Evolutionary conservation across 495 filamentous ascomycete genomes (phyloP).

Genomic region (Aspergillus panamensis): DNA sequence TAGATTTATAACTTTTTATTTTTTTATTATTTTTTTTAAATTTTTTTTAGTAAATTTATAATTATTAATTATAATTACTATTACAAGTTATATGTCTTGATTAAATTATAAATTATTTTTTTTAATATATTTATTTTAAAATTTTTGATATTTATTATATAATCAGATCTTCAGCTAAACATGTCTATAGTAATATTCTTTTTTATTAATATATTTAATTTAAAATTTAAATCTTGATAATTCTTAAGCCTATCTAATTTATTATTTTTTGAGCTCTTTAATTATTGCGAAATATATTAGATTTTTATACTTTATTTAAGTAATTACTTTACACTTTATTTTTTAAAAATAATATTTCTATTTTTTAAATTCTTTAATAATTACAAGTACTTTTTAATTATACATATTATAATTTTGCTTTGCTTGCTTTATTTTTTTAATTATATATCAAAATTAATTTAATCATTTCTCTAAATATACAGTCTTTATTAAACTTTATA

Average conservation of each 20-base stretch:
- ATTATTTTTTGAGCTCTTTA: not conserved
- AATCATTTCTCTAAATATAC: too few species aligned
- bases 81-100: not conserved
- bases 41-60: not conserved
- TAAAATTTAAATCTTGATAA: not conserved
- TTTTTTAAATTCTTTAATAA: too few species aligned
- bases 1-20: not conserved
- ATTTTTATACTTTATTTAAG: not conserved
- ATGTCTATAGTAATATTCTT: not conserved
- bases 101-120: not conserved
- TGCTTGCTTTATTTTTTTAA: too few species aligned
- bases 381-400: too few species aligned
- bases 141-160: not conserved
- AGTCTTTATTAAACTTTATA: too few species aligned
- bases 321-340: not conserved
- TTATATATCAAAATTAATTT: too few species aligned
- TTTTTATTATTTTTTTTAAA: not conserved
- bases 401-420: too few species aligned
- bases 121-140: not conserved
- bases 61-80: constrained; percentile 1
- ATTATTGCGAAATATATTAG: not conserved
- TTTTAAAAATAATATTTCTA: not conserved
- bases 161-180: not conserved
- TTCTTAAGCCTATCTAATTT: not conserved
- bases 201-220: not conserved